Evolutionary conservation across 345 rosid species (phyloP).

Genomic region (Eucalyptus coolabah): DNA sequence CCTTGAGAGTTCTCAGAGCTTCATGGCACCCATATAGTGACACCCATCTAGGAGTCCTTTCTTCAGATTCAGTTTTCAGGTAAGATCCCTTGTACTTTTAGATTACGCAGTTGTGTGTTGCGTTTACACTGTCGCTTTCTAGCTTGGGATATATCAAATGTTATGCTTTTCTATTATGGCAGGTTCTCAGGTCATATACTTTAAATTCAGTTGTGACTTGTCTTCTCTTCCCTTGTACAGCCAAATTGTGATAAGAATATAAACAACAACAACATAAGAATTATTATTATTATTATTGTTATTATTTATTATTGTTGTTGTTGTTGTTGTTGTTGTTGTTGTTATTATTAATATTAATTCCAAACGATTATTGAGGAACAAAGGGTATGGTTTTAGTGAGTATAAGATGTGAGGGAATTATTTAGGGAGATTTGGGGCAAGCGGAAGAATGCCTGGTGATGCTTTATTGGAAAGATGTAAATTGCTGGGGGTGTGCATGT

Average conservation of each 20-base stretch:
- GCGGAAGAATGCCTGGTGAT: not conserved
- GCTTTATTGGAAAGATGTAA: not conserved
- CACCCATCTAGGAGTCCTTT: constrained; percentile 75
- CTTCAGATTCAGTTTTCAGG: constrained; percentile 98
- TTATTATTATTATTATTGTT: not conserved
- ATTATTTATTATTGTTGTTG: not conserved
- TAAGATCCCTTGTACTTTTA: not conserved
- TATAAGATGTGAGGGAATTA: not conserved
- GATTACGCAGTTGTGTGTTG: not conserved
- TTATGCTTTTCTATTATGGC: not conserved
- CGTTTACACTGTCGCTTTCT: not conserved
- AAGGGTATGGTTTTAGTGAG: not conserved
- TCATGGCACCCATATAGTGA: constrained; percentile 87
- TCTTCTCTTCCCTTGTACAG: not conserved
- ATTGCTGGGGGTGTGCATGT: not conserved
- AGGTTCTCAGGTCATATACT: not conserved
- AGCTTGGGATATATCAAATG: not conserved
- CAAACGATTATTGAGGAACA: not conserved
- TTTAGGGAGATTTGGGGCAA: not conserved
- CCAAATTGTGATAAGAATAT: not conserved
- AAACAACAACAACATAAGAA: not conserved
- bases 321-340: too few species aligned
- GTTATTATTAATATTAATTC: not conserved
- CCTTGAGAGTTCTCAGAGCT: constrained; percentile 43
- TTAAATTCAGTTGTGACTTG: not conserved